Percentiles rank a stretch among this genome's conserved stretches.
Evolutionary conservation across 208 protist species (phyloP).

Genomic region (Leishmania arabica): DNA sequence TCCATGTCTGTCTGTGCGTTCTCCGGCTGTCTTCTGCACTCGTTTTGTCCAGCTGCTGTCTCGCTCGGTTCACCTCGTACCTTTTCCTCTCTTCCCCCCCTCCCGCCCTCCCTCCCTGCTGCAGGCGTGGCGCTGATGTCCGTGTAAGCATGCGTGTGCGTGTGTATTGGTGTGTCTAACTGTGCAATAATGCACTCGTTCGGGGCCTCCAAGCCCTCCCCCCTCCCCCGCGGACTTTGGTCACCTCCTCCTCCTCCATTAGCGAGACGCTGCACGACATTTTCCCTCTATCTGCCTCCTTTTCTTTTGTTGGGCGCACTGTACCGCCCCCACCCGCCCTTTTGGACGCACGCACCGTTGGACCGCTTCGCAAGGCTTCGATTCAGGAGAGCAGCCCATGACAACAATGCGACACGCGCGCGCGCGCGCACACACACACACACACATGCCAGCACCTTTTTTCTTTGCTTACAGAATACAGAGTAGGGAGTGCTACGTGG

Average conservation of each 20-base stretch:
- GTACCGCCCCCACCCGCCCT: neutral
- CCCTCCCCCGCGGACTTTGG: neutral
- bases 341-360: too few relatives aligned
- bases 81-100: neutral
- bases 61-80: neutral
- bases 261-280: neutral
- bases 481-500: neutral
- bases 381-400: neutral
- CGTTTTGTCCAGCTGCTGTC: neutral
- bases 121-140: neutral
- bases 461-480: neutral
- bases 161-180: neutral
- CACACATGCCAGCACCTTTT: neutral
- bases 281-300: neutral
- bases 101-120: neutral
- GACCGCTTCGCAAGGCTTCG: neutral
- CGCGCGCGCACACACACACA: neutral
- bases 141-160: slow-evolving; percentile 1
- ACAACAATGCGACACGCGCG: neutral
- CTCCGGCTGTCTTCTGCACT: too few relatives aligned
- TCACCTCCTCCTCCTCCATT: neutral
- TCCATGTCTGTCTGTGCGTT: neutral
- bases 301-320: neutral
- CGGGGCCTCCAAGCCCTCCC: neutral
- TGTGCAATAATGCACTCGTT: neutral